Evolutionary conservation across 495 filamentous ascomycete species (phyloP).

Genomic region (Tuber indicum): DNA sequence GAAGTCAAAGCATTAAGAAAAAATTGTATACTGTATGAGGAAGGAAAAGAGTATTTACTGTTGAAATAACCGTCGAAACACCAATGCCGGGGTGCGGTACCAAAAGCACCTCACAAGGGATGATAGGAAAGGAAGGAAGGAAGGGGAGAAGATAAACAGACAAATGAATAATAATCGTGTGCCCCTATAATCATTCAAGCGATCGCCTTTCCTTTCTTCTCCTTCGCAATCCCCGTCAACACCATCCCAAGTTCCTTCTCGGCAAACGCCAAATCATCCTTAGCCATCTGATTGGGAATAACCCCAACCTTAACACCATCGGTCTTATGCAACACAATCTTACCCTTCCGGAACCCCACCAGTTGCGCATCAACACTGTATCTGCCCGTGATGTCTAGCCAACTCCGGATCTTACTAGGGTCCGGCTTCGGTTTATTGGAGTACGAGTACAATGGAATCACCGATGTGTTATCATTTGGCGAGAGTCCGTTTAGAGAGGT

Average conservation of each 20-base stretch:
- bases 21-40: background rate
- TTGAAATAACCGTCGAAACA: background rate
- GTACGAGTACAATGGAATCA: background rate
- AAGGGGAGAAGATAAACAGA: background rate
- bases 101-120: background rate
- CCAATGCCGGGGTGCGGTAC: background rate
- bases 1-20: background rate
- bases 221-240: background rate
- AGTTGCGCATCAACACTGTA: constrained; percentile 3
- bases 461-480: background rate
- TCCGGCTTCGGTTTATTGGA: background rate
- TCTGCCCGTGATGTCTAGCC: background rate
- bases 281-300: constrained; percentile 3
- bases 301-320: constrained; percentile 11
- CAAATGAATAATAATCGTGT: background rate
- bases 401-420: background rate
- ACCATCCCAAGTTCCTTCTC: constrained; percentile 12
- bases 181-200: background rate
- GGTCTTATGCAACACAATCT: constrained; percentile 9
- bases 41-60: background rate
- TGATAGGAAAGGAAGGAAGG: background rate
- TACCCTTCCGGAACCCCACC: constrained; percentile 8
- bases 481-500: background rate
- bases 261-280: constrained; percentile 10
- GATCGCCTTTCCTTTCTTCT: background rate